phyloP scores from a whole-genome alignment of 371 early-diverging fungal genomes.

The Mortierella sp. region DNA sequence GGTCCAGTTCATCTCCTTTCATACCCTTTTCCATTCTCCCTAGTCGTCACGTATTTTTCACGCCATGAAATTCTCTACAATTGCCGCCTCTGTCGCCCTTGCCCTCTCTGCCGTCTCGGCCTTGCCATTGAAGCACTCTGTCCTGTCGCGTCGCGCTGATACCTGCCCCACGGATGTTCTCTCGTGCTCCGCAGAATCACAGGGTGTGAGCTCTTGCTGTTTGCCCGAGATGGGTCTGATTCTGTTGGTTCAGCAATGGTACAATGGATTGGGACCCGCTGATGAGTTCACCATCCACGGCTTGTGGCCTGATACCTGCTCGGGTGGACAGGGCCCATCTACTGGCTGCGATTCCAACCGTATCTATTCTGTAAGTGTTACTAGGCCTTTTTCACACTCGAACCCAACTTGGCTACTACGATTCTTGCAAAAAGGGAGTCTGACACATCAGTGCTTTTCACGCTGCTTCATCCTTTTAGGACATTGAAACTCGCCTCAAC shows the following conservation, averaged over 20 bases:
- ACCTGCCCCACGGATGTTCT: slow-evolving; percentile 60
- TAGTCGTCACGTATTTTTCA: not conserved
- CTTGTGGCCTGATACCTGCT: slow-evolving; percentile 84
- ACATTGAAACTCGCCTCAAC: slow-evolving; percentile 34
- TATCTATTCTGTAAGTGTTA: slow-evolving; percentile 53
- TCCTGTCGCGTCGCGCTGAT: slow-evolving; percentile 22
- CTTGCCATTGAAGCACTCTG: slow-evolving; percentile 20
- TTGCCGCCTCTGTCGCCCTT: slow-evolving; percentile 53
- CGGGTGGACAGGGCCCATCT: slow-evolving; percentile 66
- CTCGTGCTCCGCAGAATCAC: slow-evolving; percentile 54
- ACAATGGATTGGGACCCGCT: slow-evolving; percentile 60
- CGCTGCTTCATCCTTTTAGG: slow-evolving; percentile 7
- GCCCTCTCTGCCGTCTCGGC: slow-evolving; percentile 54
- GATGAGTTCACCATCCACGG: slow-evolving; percentile 79
- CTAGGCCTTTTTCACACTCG: too few relatives aligned
- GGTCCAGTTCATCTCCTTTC: not conserved
- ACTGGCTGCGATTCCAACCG: slow-evolving; percentile 76
- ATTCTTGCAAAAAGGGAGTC: too few relatives aligned
- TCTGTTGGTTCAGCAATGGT: slow-evolving; percentile 68
- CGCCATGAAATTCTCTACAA: slow-evolving; percentile 58
- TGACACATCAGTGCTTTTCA: not conserved
- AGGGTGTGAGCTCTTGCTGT: slow-evolving; percentile 63
- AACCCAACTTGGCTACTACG: too few relatives aligned
- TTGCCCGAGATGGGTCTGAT: slow-evolving; percentile 74
- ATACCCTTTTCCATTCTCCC: not conserved